These are phyloP conservation scores for Triticum monococcum DNA, from an alignment of 176 grass and related monocot genomes.

Conservation along the genomic window DNA sequence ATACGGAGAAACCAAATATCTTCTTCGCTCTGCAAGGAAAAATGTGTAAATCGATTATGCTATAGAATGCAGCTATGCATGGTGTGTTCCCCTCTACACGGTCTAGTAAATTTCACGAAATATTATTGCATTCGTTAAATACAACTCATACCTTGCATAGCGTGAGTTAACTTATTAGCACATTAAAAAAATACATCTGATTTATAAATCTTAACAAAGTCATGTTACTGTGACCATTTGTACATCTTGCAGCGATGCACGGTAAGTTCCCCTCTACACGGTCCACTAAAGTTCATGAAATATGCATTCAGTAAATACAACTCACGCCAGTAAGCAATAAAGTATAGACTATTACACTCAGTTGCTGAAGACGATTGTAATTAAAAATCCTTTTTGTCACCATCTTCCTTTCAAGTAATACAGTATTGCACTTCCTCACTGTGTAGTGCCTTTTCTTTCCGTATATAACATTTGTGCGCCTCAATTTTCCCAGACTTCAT, in stretches of 20 bases:
- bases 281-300: background rate
- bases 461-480: background rate
- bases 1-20: slow-evolving; percentile 89
- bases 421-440: background rate
- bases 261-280: background rate
- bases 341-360: background rate
- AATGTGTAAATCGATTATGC: slow-evolving; percentile 1
- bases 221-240: too few species aligned
- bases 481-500: background rate
- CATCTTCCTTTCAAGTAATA: background rate
- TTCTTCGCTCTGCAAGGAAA: slow-evolving; percentile 65
- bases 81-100: background rate
- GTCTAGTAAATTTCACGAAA: background rate
- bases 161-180: too few species aligned
- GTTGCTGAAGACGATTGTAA: background rate
- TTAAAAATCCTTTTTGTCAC: background rate
- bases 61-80: background rate
- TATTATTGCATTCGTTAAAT: background rate
- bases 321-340: background rate
- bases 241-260: background rate
- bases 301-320: background rate
- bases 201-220: too few species aligned
- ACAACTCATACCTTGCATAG: background rate
- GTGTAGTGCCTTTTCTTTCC: background rate
- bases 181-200: too few species aligned